phyloP scores from a whole-genome alignment of 208 protist genomes.

The Polymyxa betae region DNA sequence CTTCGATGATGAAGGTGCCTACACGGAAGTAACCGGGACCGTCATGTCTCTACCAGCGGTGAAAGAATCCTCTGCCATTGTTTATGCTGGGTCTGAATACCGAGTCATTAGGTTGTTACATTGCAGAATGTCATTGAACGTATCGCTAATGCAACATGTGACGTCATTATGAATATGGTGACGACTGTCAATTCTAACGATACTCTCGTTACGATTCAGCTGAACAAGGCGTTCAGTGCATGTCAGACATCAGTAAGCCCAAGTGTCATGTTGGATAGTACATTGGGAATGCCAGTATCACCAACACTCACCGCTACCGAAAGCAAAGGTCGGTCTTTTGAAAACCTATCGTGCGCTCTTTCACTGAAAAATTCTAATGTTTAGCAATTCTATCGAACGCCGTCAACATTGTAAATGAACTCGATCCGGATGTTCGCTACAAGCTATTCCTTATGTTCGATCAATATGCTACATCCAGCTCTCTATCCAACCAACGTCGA shows the following conservation, averaged over 20 bases:
- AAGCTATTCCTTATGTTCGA: background rate
- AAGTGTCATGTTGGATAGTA: background rate
- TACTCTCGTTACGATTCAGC: background rate
- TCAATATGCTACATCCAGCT: background rate
- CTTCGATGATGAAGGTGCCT: background rate
- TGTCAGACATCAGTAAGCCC: constrained; percentile 19
- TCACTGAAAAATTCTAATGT: background rate
- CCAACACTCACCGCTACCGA: background rate
- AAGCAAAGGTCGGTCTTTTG: background rate
- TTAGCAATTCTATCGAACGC: background rate
- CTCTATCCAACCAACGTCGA: background rate
- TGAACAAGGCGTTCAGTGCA: constrained; percentile 6
- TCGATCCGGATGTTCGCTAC: background rate
- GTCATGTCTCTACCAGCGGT: background rate
- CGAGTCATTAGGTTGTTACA: background rate
- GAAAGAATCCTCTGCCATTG: constrained; percentile 3
- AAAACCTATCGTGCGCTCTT: background rate
- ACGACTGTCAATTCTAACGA: constrained; percentile 10
- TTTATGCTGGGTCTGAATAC: background rate
- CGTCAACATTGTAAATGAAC: background rate
- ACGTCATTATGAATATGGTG: background rate
- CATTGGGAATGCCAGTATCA: background rate
- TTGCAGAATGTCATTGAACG: background rate
- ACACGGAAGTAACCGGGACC: background rate
- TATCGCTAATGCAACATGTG: constrained; percentile 33